These are phyloP conservation scores for Metschnikowia bowlesiae DNA, from an alignment of 805 yeast species.

Conservation along the genomic window DNA sequence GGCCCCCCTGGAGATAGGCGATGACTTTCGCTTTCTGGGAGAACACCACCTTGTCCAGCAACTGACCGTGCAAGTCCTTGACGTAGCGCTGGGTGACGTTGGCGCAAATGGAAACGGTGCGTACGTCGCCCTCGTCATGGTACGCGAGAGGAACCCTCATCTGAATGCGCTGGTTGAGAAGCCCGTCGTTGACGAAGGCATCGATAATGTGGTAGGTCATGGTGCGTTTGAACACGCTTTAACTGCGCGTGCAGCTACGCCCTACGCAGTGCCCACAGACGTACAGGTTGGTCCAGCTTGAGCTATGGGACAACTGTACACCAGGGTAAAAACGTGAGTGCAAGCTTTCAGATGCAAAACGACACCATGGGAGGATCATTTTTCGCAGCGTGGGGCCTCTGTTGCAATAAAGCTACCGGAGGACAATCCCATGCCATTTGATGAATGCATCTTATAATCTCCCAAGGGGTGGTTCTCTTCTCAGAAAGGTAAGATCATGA, in stretches of 20 bases:
- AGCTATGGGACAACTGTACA: neutral
- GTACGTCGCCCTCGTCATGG: slow-evolving; percentile 4
- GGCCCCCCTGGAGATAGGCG: slow-evolving; percentile 51
- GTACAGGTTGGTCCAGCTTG: neutral
- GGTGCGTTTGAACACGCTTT: neutral
- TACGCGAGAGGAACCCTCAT: slow-evolving; percentile 24
- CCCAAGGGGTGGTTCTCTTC: no score
- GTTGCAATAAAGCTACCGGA: no score
- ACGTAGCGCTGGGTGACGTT: slow-evolving; percentile 31
- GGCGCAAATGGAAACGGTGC: slow-evolving; percentile 23
- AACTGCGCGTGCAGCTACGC: no score
- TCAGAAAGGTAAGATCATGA: no score
- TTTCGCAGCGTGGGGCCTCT: no score
- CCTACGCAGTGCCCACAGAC: no score
- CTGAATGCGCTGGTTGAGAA: slow-evolving; percentile 16
- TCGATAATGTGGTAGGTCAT: slow-evolving; percentile 12
- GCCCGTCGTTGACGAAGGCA: slow-evolving; percentile 15
- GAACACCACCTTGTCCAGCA: slow-evolving; percentile 13
- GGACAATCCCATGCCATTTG: no score
- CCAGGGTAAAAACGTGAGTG: no score
- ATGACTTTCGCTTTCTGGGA: slow-evolving; percentile 34
- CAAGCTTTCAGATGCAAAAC: no score
- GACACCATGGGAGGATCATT: no score
- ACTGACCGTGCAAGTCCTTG: slow-evolving; percentile 14
- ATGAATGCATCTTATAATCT: no score